phyloP scores from a whole-genome alignment of 208 protist genomes.

The Trypanosoma brucei region DNA sequence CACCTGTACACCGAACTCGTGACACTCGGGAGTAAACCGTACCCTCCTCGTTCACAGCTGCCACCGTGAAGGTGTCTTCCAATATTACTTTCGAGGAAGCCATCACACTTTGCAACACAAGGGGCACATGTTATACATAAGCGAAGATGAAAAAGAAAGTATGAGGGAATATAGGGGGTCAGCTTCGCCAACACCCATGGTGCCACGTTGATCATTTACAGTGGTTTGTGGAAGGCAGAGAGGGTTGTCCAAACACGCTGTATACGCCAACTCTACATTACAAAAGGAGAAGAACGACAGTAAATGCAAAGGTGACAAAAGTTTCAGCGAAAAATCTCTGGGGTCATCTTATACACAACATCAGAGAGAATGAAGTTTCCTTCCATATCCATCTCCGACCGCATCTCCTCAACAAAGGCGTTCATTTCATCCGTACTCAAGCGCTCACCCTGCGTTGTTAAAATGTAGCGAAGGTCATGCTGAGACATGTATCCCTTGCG shows the following conservation, averaged over 20 bases:
- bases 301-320: neutral
- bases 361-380: constrained; percentile 79
- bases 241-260: neutral
- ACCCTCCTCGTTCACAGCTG: constrained; percentile 67
- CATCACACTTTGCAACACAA: constrained; percentile 4
- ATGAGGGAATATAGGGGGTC: no score
- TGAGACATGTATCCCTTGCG: constrained; percentile 87
- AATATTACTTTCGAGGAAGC: constrained; percentile 72
- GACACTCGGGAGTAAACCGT: constrained; percentile 84
- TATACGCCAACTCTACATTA: neutral
- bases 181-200: no score
- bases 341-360: constrained; percentile 80
- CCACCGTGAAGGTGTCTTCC: constrained; percentile 88
- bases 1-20: constrained; percentile 78
- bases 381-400: constrained; percentile 84
- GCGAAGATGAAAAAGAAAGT: no score
- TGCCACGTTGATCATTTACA: neutral
- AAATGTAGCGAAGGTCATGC: constrained; percentile 91
- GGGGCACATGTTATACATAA: no score
- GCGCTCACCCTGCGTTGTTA: constrained; percentile 92
- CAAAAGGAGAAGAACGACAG: neutral
- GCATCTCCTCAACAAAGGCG: constrained; percentile 82
- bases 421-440: constrained; percentile 90
- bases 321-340: constrained; percentile 65
- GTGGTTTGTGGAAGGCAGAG: constrained; percentile 7